phyloP scores from a whole-genome alignment of 169 alveolate genomes.

The Plasmodium berghei region DNA sequence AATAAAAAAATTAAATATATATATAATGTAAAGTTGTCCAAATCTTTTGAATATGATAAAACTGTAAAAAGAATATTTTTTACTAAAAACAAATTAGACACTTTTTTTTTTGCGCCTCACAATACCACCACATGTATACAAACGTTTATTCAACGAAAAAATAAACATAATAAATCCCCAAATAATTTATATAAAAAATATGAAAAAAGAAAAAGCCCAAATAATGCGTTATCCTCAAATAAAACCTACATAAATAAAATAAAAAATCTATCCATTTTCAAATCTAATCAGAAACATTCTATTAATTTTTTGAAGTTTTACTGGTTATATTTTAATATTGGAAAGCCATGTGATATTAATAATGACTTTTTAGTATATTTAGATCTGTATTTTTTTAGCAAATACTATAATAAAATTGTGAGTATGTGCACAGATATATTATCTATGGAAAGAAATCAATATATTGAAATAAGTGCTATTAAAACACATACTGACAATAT shows the following conservation, averaged over 20 bases:
- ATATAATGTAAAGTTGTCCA: conserved; percentile 26
- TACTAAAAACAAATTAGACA: conserved; percentile 43
- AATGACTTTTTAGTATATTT: conserved; percentile 40
- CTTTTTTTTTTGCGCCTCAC: conserved; percentile 31
- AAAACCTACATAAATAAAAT: conserved; percentile 45
- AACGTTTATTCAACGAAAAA: conserved; percentile 32
- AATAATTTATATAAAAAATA: background rate
- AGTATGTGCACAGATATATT: background rate
- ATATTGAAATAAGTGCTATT: background rate
- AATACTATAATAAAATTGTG: conserved; percentile 10
- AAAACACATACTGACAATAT: conserved; percentile 1
- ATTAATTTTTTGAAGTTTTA: conserved; percentile 56
- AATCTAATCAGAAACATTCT: conserved; percentile 20
- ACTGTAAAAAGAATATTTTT: conserved; percentile 40
- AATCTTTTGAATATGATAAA: conserved; percentile 47
- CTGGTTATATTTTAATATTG: conserved; percentile 67
- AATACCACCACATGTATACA: conserved; percentile 35
- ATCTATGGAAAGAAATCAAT: background rate
- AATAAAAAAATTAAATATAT: conserved; percentile 64
- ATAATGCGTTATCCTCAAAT: background rate
- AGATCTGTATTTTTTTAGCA: conserved; percentile 53
- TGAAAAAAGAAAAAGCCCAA: background rate
- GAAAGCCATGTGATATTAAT: conserved; percentile 1
- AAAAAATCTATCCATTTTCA: conserved; percentile 55
- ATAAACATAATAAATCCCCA: background rate